Conservation (phyloP, 768 basidiomycete species). For the Tylopilus felleus region DNA sequence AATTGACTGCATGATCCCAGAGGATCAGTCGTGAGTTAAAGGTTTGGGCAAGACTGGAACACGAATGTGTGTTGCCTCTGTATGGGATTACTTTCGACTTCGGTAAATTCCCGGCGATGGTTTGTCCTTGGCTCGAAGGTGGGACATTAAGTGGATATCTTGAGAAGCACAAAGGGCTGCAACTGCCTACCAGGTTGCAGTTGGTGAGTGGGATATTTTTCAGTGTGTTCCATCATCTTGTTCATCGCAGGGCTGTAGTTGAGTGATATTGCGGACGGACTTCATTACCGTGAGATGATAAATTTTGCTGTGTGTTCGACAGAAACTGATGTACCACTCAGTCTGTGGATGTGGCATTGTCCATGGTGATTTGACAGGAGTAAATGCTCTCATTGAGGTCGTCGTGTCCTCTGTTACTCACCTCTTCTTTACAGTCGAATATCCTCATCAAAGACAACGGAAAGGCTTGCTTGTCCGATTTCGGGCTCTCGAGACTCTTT, state of each 20-base stretch:
- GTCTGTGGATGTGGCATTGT: conserved; percentile 31
- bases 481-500: conserved; percentile 33
- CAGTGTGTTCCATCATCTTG: background rate
- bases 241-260: conserved; percentile 10
- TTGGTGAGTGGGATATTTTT: conserved; percentile 13
- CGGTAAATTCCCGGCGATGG: conserved; percentile 31
- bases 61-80: conserved; percentile 27
- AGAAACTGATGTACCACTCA: background rate
- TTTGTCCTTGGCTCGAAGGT: conserved; percentile 34
- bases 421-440: conserved; percentile 27
- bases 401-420: background rate
- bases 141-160: conserved; percentile 28
- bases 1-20: background rate
- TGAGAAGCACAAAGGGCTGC: conserved; percentile 9
- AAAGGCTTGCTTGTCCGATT: conserved; percentile 35
- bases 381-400: conserved; percentile 12
- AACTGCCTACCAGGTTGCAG: background rate
- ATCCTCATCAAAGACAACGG: conserved; percentile 33
- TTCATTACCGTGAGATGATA: conserved; percentile 18
- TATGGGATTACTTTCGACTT: conserved; percentile 30
- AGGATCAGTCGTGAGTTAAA: conserved; percentile 16
- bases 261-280: conserved; percentile 19
- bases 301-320: background rate
- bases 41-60: conserved; percentile 28
- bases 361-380: conserved; percentile 47